phyloP scores from a whole-genome alignment of 495 filamentous ascomycete genomes.

The Endocarpon pusillum region DNA sequence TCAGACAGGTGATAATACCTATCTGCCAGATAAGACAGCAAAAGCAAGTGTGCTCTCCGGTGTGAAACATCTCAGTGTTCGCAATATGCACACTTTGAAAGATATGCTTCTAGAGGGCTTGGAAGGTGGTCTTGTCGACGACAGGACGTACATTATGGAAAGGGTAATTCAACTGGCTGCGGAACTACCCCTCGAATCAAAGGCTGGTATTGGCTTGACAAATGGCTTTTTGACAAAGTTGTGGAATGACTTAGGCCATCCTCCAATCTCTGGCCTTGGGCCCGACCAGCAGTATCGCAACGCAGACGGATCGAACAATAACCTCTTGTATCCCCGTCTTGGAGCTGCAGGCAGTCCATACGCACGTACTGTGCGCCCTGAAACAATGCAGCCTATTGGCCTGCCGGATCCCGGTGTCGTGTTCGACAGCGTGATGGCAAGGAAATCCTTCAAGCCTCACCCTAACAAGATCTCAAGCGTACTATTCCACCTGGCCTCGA shows the following conservation, averaged over 20 bases:
- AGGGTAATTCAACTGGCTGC: slow-evolving; percentile 30
- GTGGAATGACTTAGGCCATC: slow-evolving; percentile 55
- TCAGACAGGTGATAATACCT: slow-evolving; percentile 44
- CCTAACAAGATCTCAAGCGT: slow-evolving; percentile 73
- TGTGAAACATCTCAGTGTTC: slow-evolving; percentile 21
- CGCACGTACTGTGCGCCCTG: slow-evolving; percentile 53
- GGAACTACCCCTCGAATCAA: slow-evolving; percentile 35
- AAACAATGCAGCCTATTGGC: slow-evolving; percentile 39
- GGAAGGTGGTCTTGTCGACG: slow-evolving; percentile 69
- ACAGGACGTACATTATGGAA: slow-evolving; percentile 52
- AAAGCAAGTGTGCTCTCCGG: slow-evolving; percentile 22
- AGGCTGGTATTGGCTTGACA: slow-evolving; percentile 33
- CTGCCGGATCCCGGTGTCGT: slow-evolving; percentile 61
- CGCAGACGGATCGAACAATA: slow-evolving; percentile 57
- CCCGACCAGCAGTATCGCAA: slow-evolving; percentile 41
- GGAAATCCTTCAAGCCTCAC: slow-evolving; percentile 44
- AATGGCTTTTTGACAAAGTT: slow-evolving; percentile 42
- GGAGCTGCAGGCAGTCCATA: slow-evolving; percentile 51
- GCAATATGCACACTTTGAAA: slow-evolving; percentile 27
- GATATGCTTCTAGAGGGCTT: slow-evolving; percentile 45
- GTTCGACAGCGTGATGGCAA: slow-evolving; percentile 58
- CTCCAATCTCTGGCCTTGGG: slow-evolving; percentile 42
- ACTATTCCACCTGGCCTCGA: slow-evolving; percentile 75
- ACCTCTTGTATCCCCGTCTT: slow-evolving; percentile 41
- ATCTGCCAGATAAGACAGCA: slow-evolving; percentile 16